Base-by-base conservation (phyloP, 352 stramenopile species). In the Pythium folliculosum region DNA sequence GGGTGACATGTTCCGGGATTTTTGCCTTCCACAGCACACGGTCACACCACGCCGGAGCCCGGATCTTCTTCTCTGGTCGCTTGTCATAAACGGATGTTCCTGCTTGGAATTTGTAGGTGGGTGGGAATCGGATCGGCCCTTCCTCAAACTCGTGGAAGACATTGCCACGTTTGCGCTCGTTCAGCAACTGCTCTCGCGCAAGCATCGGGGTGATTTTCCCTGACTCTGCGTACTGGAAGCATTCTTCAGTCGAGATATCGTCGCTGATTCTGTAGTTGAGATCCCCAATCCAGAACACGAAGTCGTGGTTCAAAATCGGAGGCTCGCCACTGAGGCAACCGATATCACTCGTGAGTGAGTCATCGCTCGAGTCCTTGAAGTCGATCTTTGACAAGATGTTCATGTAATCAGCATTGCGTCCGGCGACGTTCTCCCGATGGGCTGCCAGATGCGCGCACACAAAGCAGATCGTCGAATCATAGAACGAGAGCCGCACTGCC, bases 391-490 rank as follows among this genome's bases (percentile, higher is more conserved):
- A 85, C 45, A 99, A 77, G 59, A 99, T 99, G 72, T 98, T 99
- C n/a, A 90, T 79, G 77, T 99, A 99, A 65, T 99, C 97, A 2
- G 92, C 82, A 77, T 99, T 99, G 19, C 98, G 80, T 0, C 96
- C 97, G 0, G 81, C 72, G 5, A 99, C 94, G 72, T 99, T 99
- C 61, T 99, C 97, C 40, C 97, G 86, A 80, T 99, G 97, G 0
- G 98, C 98, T 2, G 98, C 98, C 47, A 99, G 86, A 72, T 99
- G 98, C 19, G 92, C 90, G 71, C 95, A 99, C 21, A 99, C 92
- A 84, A 99, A 99, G 78, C 98, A 99, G 22, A 99, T 60, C 9
- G 96, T 98, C 27, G 91, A 98, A 78, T 98, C 93, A 74, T 99
- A 99, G 71, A 99, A 97, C 51, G 93, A 87, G 13, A 99, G 58